Evolutionary conservation across 2,329 filamentous ascomycete species (phyloP).

Genomic region (Alternaria sp.): DNA sequence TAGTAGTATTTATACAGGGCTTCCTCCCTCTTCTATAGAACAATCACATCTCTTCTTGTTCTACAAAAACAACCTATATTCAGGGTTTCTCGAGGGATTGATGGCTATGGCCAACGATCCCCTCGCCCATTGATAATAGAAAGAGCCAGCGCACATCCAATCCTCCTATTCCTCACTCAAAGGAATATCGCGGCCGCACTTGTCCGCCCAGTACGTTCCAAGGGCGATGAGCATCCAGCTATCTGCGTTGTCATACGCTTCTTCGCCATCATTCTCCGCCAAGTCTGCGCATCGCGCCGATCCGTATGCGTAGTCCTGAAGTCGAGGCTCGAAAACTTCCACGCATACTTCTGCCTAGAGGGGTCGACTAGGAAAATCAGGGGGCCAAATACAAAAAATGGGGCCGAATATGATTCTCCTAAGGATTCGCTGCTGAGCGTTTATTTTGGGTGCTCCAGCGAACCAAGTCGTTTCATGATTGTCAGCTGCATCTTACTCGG

Average conservation of each 20-base stretch:
- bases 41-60: neutral
- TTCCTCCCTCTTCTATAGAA: neutral
- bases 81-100: neutral
- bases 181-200: neutral
- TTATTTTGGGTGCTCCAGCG: neutral
- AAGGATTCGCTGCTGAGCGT: neutral
- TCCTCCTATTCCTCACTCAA: neutral
- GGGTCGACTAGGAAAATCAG: neutral
- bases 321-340: neutral
- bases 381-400: neutral
- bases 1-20: neutral
- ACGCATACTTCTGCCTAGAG: neutral
- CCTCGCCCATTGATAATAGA: neutral
- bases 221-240: neutral
- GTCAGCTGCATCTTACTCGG: neutral
- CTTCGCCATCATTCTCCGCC: neutral
- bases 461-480: neutral
- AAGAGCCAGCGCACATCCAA: neutral
- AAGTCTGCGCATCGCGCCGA: neutral
- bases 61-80: neutral
- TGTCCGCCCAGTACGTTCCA: neutral
- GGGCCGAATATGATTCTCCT: neutral
- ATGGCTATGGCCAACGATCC: neutral
- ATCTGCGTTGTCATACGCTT: neutral
- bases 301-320: neutral